phyloP scores from a whole-genome alignment of 352 stramenopile genomes.

The Hyaloperonospora arabidopsidis region DNA sequence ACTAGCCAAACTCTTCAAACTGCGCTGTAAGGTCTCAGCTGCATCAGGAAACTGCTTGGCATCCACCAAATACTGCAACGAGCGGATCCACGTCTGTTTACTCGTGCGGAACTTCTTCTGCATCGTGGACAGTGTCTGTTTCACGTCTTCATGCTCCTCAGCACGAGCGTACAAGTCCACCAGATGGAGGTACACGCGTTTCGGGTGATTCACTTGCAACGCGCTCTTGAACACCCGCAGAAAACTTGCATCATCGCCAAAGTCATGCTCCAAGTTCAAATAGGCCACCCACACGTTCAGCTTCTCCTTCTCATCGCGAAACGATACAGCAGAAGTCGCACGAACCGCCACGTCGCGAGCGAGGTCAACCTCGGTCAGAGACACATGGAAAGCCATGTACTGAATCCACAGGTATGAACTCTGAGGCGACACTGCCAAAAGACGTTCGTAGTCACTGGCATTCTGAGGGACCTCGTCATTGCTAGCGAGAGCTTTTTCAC shows the following conservation, averaged over 20 bases:
- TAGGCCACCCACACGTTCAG: slow-evolving; percentile 95
- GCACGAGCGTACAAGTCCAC: slow-evolving; percentile 88
- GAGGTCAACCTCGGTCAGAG: slow-evolving; percentile 89
- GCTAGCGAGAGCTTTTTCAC: slow-evolving; percentile 89
- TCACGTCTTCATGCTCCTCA: slow-evolving; percentile 57
- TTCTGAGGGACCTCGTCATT: slow-evolving; percentile 89
- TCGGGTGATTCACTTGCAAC: slow-evolving; percentile 91
- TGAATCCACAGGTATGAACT: slow-evolving; percentile 95
- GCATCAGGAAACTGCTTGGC: slow-evolving; percentile 62
- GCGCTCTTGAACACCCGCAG: slow-evolving; percentile 87
- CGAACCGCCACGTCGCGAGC: slow-evolving; percentile 89
- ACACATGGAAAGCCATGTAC: slow-evolving; percentile 97
- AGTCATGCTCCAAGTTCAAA: slow-evolving; percentile 95
- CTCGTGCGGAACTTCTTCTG: slow-evolving; percentile 90
- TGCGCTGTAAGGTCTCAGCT: slow-evolving; percentile 86
- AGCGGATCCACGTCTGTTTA: slow-evolving; percentile 85
- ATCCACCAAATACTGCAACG: slow-evolving; percentile 83
- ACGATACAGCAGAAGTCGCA: slow-evolving; percentile 91
- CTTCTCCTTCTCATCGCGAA: slow-evolving; percentile 94
- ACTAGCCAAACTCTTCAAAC: slow-evolving; percentile 84
- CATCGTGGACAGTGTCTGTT: slow-evolving; percentile 74
- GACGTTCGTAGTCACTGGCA: slow-evolving; percentile 91
- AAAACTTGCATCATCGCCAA: slow-evolving; percentile 88
- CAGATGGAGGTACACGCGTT: slow-evolving; percentile 92
- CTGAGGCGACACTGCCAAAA: slow-evolving; percentile 90